These are phyloP conservation scores for Ophiognomonia clavigignenti-juglandacearum DNA, from an alignment of 2,329 filamentous ascomycete species.

Conservation along the genomic window DNA sequence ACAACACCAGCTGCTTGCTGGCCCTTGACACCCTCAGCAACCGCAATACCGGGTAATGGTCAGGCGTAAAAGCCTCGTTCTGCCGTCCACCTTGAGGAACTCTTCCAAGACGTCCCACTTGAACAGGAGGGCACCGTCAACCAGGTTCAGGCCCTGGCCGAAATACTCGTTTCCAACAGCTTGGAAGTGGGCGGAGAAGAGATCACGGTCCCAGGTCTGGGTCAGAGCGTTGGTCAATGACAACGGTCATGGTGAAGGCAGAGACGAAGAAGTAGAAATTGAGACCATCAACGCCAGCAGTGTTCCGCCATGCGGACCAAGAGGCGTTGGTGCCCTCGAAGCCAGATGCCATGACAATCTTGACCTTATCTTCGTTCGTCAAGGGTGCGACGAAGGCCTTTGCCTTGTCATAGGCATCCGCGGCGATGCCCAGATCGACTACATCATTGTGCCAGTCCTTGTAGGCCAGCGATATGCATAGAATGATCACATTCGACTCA, in stretches of 20 bases:
- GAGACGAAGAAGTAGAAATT: conserved; percentile 19
- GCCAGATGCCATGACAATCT: background rate
- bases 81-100: too few relatives aligned
- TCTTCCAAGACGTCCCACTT: too few relatives aligned
- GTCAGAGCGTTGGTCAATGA: conserved; percentile 17
- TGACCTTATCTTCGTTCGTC: background rate
- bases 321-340: background rate
- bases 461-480: background rate
- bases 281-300: conserved; percentile 18
- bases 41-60: too few relatives aligned
- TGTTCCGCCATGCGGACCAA: conserved; percentile 1
- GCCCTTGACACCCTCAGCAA: too few relatives aligned
- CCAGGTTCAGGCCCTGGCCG: conserved; percentile 8
- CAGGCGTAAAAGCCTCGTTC: too few relatives aligned
- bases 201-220: conserved; percentile 19
- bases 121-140: too few relatives aligned
- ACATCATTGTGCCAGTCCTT: background rate
- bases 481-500: background rate
- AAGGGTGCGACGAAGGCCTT: background rate
- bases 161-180: conserved; percentile 18
- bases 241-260: conserved; percentile 16
- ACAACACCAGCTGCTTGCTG: too few relatives aligned
- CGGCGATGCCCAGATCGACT: background rate
- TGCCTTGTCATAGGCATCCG: background rate
- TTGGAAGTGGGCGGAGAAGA: conserved; percentile 14